phyloP scores from a whole-genome alignment of 768 basidiomycete species.

The Mycena rebaudengoi region DNA sequence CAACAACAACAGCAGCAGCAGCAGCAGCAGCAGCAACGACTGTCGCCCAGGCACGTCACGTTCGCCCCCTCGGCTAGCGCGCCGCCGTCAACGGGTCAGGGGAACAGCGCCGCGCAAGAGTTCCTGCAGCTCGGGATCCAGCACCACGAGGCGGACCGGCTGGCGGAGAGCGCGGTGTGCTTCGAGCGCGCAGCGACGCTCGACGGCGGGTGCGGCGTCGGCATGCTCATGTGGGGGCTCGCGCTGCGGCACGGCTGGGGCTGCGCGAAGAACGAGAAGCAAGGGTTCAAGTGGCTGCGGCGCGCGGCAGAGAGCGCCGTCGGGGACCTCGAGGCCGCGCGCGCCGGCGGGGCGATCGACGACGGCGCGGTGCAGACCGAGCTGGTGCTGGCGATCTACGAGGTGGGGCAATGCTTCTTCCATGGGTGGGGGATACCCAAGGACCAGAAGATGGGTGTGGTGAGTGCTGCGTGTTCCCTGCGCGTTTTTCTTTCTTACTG shows the following conservation, averaged over 20 bases:
- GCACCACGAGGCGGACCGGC: conserved; percentile 77
- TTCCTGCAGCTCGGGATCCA: conserved; percentile 81
- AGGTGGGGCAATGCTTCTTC: conserved; percentile 92
- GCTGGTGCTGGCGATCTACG: conserved; percentile 88
- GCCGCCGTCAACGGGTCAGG: conserved; percentile 6
- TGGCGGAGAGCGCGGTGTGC: conserved; percentile 71
- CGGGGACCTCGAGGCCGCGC: conserved; percentile 73
- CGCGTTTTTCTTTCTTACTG: not conserved
- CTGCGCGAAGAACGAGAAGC: conserved; percentile 77
- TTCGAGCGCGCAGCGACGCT: conserved; percentile 82
- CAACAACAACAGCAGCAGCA: too few relatives aligned
- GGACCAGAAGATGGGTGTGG: conserved; percentile 91
- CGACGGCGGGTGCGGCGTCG: conserved; percentile 83
- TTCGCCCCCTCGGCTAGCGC: conserved; percentile 21
- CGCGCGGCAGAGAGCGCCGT: conserved; percentile 86
- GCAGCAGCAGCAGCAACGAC: too few relatives aligned
- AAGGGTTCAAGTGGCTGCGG: conserved; percentile 84
- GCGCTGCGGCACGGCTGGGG: conserved; percentile 91
- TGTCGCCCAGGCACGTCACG: conserved; percentile 15
- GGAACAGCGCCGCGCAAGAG: conserved; percentile 60
- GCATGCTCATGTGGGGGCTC: conserved; percentile 94
- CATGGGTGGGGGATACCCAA: conserved; percentile 91
- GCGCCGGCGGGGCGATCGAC: conserved; percentile 57
- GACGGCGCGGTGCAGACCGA: conserved; percentile 72
- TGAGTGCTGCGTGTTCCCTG: conserved; percentile 47